These are phyloP conservation scores for Solanum paucissectum DNA, from an alignment of 257 asterid species.

Conservation along the genomic window DNA sequence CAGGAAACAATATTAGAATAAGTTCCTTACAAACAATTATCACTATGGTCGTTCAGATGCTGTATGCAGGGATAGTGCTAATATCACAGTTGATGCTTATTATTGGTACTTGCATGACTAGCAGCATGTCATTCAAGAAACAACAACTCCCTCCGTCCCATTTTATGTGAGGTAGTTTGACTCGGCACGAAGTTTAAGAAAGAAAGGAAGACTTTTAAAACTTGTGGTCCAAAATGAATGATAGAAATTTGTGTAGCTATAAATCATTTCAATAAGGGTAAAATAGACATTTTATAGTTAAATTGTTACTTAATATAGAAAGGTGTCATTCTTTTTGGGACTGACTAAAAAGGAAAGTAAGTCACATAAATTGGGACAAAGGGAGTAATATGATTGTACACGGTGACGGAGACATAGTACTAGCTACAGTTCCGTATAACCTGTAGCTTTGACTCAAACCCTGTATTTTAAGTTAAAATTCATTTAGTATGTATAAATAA, in stretches of 20 bases:
- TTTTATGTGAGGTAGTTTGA: too few species aligned
- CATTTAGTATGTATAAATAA: not conserved
- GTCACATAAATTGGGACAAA: too few species aligned
- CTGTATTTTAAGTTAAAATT: not conserved
- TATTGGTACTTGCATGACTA: not conserved
- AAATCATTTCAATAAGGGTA: too few species aligned
- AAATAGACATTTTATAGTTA: too few species aligned
- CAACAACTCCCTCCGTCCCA: too few species aligned
- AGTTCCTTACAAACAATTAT: not conserved
- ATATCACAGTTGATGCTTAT: not conserved
- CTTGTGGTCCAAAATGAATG: too few species aligned
- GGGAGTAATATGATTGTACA: not conserved
- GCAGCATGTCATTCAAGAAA: not conserved
- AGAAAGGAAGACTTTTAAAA: too few species aligned
- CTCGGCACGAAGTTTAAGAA: too few species aligned
- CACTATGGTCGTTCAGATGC: not conserved
- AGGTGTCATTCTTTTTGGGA: too few species aligned
- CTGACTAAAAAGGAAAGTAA: too few species aligned
- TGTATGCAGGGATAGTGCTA: not conserved
- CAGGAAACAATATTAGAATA: not conserved
- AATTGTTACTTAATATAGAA: too few species aligned
- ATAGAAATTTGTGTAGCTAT: too few species aligned
- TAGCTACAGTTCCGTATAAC: not conserved
- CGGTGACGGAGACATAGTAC: not conserved
- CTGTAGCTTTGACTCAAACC: not conserved